Percentiles rank a stretch among this genome's conserved stretches.
phyloP scores from a whole-genome alignment of 2,329 filamentous ascomycete genomes.

The Talaromyces sp. region DNA sequence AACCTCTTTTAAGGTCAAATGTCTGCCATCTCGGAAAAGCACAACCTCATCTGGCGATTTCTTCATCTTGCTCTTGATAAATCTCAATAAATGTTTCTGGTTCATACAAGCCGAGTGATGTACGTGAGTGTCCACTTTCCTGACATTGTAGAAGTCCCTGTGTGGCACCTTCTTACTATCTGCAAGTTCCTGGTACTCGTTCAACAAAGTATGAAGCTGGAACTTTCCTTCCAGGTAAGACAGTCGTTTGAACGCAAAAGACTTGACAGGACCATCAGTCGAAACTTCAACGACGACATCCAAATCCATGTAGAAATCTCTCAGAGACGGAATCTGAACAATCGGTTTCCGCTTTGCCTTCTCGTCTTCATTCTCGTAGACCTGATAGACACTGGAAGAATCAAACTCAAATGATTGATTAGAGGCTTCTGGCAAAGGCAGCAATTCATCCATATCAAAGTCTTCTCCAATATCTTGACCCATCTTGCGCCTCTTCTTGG shows the following conservation, averaged over 20 bases:
- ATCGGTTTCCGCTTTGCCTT: conserved; percentile 62
- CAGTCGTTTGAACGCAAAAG: conserved; percentile 88
- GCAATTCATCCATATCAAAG: conserved; percentile 74
- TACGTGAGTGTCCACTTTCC: conserved; percentile 98
- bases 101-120: conserved; percentile 99
- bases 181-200: conserved; percentile 96
- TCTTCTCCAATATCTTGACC: conserved; percentile 89
- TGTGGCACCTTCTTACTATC: conserved; percentile 98
- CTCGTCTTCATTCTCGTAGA: conserved; percentile 69
- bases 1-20: conserved; percentile 85
- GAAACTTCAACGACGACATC: conserved; percentile 84
- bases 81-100: conserved; percentile 94
- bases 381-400: conserved; percentile 82
- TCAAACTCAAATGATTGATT: conserved; percentile 77
- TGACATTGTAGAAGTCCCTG: conserved; percentile 97
- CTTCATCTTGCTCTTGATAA: conserved; percentile 99
- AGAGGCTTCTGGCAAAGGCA: conserved; percentile 68
- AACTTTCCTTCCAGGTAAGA: conserved; percentile 97
- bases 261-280: conserved; percentile 93
- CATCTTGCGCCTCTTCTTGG: conserved; percentile 69
- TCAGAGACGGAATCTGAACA: conserved; percentile 80
- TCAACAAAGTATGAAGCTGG: conserved; percentile 86
- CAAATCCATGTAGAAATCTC: conserved; percentile 94
- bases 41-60: conserved; percentile 94
- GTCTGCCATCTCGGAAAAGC: conserved; percentile 84